Conservation (phyloP, 352 stramenopile species). For the Phytophthora macrochlamydospora region DNA sequence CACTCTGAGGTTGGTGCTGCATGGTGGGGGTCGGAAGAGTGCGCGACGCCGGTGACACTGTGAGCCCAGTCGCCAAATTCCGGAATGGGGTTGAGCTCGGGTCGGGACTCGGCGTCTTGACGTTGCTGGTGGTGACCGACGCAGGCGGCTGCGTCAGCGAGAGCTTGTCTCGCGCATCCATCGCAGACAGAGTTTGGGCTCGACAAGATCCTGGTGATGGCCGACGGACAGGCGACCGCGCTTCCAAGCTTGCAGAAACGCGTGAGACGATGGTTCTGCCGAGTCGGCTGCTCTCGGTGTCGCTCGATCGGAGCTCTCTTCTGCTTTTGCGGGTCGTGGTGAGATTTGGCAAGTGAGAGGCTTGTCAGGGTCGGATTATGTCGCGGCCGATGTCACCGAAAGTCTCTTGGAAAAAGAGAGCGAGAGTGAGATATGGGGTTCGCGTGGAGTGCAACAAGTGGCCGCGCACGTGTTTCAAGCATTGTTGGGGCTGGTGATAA, state of each 20-base stretch:
- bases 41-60: conserved; percentile 23
- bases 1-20: conserved; percentile 14
- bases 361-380: conserved; percentile 18
- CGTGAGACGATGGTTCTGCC: conserved; percentile 22
- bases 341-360: conserved; percentile 19
- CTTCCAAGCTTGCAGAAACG: conserved; percentile 29
- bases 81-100: conserved; percentile 16
- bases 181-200: conserved; percentile 25
- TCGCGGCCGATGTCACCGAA: conserved; percentile 30
- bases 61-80: conserved; percentile 24
- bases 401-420: conserved; percentile 19
- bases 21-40: conserved; percentile 10
- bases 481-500: neutral
- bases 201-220: conserved; percentile 26
- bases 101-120: conserved; percentile 22
- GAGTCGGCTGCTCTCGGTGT: conserved; percentile 17
- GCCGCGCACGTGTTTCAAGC: no score
- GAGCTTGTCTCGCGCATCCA: conserved; percentile 38
- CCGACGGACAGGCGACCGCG: conserved; percentile 20
- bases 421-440: conserved; percentile 11
- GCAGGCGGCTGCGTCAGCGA: conserved; percentile 28
- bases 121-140: conserved; percentile 18
- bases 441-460: conserved; percentile 2
- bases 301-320: conserved; percentile 8
- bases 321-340: conserved; percentile 3